Base-by-base conservation (phyloP, 2,329 filamentous ascomycete genomes). In the Moelleriella libera region DNA sequence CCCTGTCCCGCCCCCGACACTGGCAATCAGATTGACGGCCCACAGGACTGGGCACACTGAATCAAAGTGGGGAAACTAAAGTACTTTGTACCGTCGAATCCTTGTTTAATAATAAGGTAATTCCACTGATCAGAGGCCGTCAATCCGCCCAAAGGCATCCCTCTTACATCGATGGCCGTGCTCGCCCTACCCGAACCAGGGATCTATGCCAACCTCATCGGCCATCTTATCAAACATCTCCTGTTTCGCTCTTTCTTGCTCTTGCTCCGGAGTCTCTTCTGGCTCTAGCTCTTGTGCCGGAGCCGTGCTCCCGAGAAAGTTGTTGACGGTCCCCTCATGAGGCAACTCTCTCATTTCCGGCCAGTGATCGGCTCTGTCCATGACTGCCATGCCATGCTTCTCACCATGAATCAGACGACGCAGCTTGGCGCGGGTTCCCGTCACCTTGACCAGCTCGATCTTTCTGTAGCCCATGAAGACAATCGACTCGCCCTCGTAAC, bases 361-460 rank as follows among this genome's bases (percentile, higher is more conserved):
- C 54, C 54, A 56, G 46, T 59, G 56, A 46, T 60, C 57, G 32
- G 54, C 52, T 12, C 53, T 54, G 40, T 58, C 53, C 30, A 54
- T 51, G 30, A 59, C 50, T 7, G 57, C 50, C n/a, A 57, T 51
- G 10, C 57, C 58, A 41, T 55, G 48, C 47, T 56, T 66, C 54
- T 75, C 71, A 9, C 72, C 72, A 40, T 68, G 67, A 53, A 77
- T 74, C 3, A 62, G 55, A 12, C 64, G 47, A 2, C 58, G 58
- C 5, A 54, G 52, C 50, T 45, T 59, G 21, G 57, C 57, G 8
- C 58, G 51, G 39, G 45, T 48, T 11, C 58, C 57, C 34, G 49
- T 48, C 14, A 59, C 55, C 51, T 59, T 59, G 41, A 58, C 57
- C 8, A 60, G 57, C 41, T 51, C 51, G 5, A 60, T 52, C 34